These are phyloP conservation scores for Kalanchoe fedtschenkoi DNA, from an alignment of 164 flowering plant genomes.

Conservation along the genomic window DNA sequence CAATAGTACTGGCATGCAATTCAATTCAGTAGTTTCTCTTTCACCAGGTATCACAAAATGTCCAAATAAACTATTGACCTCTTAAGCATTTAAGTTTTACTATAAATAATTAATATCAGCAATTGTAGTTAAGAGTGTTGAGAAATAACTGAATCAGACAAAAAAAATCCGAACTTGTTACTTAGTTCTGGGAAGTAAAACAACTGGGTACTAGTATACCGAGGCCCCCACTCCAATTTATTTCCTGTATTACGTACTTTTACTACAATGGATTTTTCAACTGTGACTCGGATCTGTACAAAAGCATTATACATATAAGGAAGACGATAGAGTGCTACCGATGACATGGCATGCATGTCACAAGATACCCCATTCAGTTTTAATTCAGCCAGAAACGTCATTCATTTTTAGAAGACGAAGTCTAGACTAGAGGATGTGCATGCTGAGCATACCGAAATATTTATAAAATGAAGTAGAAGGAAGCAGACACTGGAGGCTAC, in stretches of 20 bases:
- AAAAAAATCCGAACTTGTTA: too few species aligned
- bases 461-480: not conserved
- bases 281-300: not conserved
- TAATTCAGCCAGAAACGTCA: not conserved
- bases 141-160: too few species aligned
- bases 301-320: not conserved
- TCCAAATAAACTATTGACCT: too few species aligned
- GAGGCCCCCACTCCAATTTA: not conserved
- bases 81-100: too few species aligned
- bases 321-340: not conserved
- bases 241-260: not conserved
- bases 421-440: not conserved
- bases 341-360: slow-evolving; percentile 2
- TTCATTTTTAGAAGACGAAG: not conserved
- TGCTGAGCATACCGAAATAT: not conserved
- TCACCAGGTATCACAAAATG: too few species aligned
- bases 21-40: too few species aligned
- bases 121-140: too few species aligned
- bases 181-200: not conserved
- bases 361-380: not conserved
- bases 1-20: too few species aligned
- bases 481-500: not conserved
- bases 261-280: not conserved
- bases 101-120: too few species aligned
- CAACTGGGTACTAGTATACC: not conserved